Evolutionary conservation across 2,329 filamentous ascomycete genomes (phyloP).

Genomic region (Phialophora chinensis): DNA sequence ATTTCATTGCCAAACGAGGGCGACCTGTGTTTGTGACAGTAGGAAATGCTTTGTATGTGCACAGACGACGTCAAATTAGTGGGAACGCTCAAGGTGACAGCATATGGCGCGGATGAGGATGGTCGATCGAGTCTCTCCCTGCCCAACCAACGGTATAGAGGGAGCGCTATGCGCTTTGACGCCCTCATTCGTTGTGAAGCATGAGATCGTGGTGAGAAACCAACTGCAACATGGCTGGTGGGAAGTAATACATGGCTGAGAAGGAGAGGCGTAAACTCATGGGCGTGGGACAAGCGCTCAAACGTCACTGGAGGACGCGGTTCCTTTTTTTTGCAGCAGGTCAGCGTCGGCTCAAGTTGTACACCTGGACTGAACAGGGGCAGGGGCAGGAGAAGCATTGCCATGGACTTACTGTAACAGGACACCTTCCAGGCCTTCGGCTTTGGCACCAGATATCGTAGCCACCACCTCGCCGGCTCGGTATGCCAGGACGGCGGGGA

Average conservation of each 20-base stretch:
- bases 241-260: neutral
- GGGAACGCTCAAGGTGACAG: too few species aligned
- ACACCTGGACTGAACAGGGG: neutral
- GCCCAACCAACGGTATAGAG: too few species aligned
- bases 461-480: conserved; percentile 87
- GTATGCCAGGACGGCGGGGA: conserved; percentile 89
- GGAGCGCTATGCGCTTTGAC: neutral
- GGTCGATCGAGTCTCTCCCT: too few species aligned
- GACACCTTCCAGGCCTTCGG: conserved; percentile 62
- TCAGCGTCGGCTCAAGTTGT: neutral
- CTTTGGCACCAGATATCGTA: conserved; percentile 78
- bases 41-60: neutral
- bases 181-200: neutral
- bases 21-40: neutral
- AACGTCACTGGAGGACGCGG: neutral
- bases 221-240: neutral
- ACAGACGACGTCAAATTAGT: too few species aligned
- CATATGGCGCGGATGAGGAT: too few species aligned
- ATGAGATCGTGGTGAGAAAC: neutral
- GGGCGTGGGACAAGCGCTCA: neutral
- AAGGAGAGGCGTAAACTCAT: neutral
- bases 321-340: neutral
- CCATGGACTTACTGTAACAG: conserved; percentile 47
- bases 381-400: neutral
- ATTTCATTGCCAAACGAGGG: neutral